Base-by-base conservation (phyloP, 768 basidiomycete species). In the Termitomyces sp. region DNA sequence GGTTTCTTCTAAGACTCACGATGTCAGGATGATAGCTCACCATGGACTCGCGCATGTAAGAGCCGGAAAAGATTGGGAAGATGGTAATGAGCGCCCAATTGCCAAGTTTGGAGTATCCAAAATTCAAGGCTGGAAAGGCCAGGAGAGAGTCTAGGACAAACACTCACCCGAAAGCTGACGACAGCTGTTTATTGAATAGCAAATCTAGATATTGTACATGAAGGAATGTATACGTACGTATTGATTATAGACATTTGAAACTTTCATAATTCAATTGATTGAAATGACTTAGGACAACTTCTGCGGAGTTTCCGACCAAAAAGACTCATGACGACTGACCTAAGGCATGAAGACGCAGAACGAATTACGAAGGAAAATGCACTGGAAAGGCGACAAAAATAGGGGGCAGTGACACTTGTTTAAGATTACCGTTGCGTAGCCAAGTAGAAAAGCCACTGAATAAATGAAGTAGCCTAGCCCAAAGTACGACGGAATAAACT, bases 391-490 rank as follows among this genome's bases (percentile, higher is more conserved):
- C 11, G 6, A 35, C 2, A 35, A 3, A 35, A 12, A 12, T 12
- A 9, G 7, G 7, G 9, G 7, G 8, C 31, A 33, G 31, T 10
- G 14, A 35, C 11, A 4, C 12, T 12, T 35, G 35, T 12, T 10
- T 14, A 12, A 35, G 35, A 14, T 1, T 14, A 35, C 31, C 1
- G 31, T 10, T 9, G 12, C 35, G 5, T 35, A 35, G 35, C 14
- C 9, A 1, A 14, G 86, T 65, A n/a, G 81, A 70, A 28, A 85
- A 83, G 46, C 82, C 37, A 85, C 83, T 41, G 78, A 71, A 65
- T 82, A 84, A 28, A 83, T 80, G 67, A 84, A 84, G 23, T 81
- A 8, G 17, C 83, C 83, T 50, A 84, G 81, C 48, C 83, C 74
- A 26, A 76, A 70, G 66, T 85, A 87, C 1, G 84, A 82, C 2